Base-by-base conservation (phyloP, 768 basidiomycete genomes). In the Tephrocybe rancida region DNA sequence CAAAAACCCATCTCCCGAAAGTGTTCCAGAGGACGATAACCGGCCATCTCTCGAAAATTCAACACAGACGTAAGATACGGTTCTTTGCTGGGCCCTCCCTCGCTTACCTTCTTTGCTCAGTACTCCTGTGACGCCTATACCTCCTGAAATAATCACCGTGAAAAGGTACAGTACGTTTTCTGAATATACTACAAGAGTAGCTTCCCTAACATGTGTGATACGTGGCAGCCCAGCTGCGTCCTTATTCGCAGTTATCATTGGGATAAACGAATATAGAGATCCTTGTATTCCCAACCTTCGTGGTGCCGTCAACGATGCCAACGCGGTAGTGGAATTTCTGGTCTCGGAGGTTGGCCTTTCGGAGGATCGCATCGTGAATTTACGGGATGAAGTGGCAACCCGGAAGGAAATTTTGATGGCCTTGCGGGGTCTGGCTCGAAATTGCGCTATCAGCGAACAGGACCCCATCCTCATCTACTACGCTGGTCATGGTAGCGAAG, bases 181-280 rank as follows among this genome's bases (percentile, higher is more conserved):
- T 6, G 13, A 13, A 32, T 13, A 7, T 32, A 13, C 30, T 32
- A 7, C 30, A 32, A 32, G 13, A 32, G n/a, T n/a, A n/a, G n/a
- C n/a, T n/a, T n/a, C 30, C 6, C 6, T 32, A 32, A 6, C 13
- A 13, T 7, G 30, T 6, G 6, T 32, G 6, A 32, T 7, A 32
- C 13, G 35, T 13, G 8, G n/a, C 35, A 37, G 35, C 14, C 7
- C 35, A 37, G 3, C 19, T 41, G 5, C 39, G 3, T 8, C 39
- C 13, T 22, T 41, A n/a, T 41, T 41, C n/a, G 57, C 57, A 5
- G 43, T 58, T 25, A 22, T 54, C 43, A 58, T 58, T 27, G 57
- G 57, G 14, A 58, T 58, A 41, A 54, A 58, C 43, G 38, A 14
- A 10, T 58, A 58, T 38, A 14, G 18, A 9, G 32, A 30, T 5